Evolutionary conservation across 352 stramenopile species (phyloP).

Genomic region (Globisporangium barbulae): DNA sequence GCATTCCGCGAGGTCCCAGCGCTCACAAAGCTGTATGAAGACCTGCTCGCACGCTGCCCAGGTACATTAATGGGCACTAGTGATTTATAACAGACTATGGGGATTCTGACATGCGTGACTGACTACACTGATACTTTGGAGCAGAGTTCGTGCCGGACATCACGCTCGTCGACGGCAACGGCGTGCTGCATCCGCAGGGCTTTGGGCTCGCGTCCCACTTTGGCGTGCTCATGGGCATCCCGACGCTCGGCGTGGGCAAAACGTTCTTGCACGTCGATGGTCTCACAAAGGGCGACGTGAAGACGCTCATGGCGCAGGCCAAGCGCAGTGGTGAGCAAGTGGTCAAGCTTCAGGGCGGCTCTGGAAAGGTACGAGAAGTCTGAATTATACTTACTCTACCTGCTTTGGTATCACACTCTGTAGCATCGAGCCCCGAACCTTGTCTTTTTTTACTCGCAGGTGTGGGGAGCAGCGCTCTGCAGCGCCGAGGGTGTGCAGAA

Average conservation of each 20-base stretch:
- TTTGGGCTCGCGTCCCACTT: conserved; percentile 94
- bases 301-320: conserved; percentile 43
- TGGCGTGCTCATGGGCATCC: conserved; percentile 85
- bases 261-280: conserved; percentile 89
- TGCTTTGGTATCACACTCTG: not conserved
- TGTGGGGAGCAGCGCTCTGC: conserved; percentile 78
- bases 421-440: not conserved
- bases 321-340: conserved; percentile 29
- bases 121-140: not conserved
- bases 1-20: conserved; percentile 77
- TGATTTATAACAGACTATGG: not conserved
- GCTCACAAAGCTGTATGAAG: conserved; percentile 63
- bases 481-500: conserved; percentile 59
- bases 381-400: not conserved
- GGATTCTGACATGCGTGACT: not conserved
- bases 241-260: conserved; percentile 90
- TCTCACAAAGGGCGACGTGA: conserved; percentile 69
- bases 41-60: conserved; percentile 48
- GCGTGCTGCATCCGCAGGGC: conserved; percentile 82
- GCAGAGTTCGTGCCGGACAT: conserved; percentile 76
- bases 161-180: conserved; percentile 92
- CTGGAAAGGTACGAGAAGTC: conserved; percentile 29
- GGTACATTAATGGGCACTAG: conserved; percentile 21
- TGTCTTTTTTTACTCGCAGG: not conserved
- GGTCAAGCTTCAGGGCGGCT: conserved; percentile 50